Base-by-base conservation (phyloP, 768 basidiomycete genomes). In the Serpula lacrymans region DNA sequence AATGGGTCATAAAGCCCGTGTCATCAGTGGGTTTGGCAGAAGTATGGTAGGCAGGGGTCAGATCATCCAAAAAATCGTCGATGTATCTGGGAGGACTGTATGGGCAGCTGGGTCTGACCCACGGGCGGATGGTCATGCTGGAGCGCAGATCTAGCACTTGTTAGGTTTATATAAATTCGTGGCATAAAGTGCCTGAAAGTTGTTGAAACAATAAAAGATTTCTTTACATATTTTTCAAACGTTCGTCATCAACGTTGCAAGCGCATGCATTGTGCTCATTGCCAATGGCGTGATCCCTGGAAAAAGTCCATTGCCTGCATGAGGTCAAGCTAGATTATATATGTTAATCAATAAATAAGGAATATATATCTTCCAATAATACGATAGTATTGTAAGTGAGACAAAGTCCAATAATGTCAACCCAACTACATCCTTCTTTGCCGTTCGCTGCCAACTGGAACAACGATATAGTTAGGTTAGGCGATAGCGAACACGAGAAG, bases 101-200 rank as follows among this genome's bases (percentile, higher is more conserved):
- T 98, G 96, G 96, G 93, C 88, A 1, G 95, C 89, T 17, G 95
- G 94, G 5, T 91, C 87, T 4, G 96, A 99, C 60, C 78, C 77
- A 42, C 78, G 93, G 25, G 87, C 77, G 13, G 93, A 95, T 60
- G 93, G 93, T 11, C 86, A 90, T 54, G 94, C 91, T 25, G 79
- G 76, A 14, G 79, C 84, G 13, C 90, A 96, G 56, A 90, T 94
- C 39, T 93, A 61, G 65, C 40, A n/a, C n/a, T n/a, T n/a, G n/a
- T n/a, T n/a, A n/a, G n/a, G n/a, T n/a, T n/a, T n/a, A n/a, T n/a
- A n/a, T n/a, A n/a, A n/a, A n/a, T n/a, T n/a, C n/a, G n/a, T n/a
- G n/a, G n/a, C n/a, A n/a, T n/a, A n/a, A n/a, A n/a, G n/a, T n/a
- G n/a, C n/a, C n/a, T n/a, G n/a, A n/a, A n/a, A n/a, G n/a, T n/a